Conservation (phyloP, 2,329 filamentous ascomycete genomes). For the Aureobasidium sp. region DNA sequence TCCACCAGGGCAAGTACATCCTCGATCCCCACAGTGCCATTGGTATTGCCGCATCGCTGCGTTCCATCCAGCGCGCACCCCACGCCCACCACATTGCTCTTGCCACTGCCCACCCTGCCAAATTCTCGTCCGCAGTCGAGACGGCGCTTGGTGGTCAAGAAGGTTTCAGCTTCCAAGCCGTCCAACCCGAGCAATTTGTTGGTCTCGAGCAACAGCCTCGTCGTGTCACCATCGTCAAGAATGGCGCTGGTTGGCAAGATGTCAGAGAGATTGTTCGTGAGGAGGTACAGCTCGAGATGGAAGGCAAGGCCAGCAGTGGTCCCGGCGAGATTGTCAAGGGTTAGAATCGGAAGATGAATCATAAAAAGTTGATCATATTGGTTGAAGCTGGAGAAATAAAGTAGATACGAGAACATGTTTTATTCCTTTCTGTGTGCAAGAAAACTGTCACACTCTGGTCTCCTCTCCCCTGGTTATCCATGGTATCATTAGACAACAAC, state of each 20-base stretch:
- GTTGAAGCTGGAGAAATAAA: background rate
- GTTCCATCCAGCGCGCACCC: slow-evolving; percentile 49
- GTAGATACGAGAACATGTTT: background rate
- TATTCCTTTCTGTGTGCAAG: too few relatives aligned
- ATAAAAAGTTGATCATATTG: background rate
- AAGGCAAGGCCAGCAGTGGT: slow-evolving; percentile 15
- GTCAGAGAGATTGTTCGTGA: slow-evolving; percentile 69
- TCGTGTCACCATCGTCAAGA: slow-evolving; percentile 62
- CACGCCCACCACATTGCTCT: slow-evolving; percentile 68
- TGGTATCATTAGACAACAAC: too few relatives aligned
- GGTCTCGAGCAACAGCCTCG: slow-evolving; percentile 71
- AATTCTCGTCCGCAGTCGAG: slow-evolving; percentile 83
- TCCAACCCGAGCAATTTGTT: slow-evolving; percentile 74
- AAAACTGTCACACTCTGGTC: background rate
- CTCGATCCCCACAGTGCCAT: slow-evolving; percentile 92
- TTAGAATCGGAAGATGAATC: background rate
- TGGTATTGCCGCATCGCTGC: slow-evolving; percentile 67
- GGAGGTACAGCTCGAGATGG: slow-evolving; percentile 52
- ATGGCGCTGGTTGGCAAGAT: slow-evolving; percentile 59
- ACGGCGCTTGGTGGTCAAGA: slow-evolving; percentile 63
- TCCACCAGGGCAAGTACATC: slow-evolving; percentile 55
- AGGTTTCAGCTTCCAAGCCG: slow-evolving; percentile 70
- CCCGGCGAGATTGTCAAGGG: slow-evolving; percentile 15
- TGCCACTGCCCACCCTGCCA: slow-evolving; percentile 91
- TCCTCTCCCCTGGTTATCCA: too few relatives aligned